phyloP scores from a whole-genome alignment of 1,284 basidiomycete genomes.

The Sutorius eximius region DNA sequence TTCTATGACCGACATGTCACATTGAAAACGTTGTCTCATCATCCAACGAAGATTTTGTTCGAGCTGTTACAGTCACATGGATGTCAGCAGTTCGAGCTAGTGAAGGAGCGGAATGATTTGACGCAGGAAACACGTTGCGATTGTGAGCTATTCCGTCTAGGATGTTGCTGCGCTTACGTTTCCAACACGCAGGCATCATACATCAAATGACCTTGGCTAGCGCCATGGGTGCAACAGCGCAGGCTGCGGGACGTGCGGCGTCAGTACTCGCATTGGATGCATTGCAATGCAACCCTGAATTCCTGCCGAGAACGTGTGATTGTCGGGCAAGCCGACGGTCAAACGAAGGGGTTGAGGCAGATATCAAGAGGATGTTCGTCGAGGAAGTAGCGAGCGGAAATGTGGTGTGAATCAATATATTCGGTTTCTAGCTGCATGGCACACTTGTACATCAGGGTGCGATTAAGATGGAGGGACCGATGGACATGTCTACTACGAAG shows the following conservation, averaged over 20 bases:
- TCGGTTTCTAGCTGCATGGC: neutral
- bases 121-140: slow-evolving; percentile 43
- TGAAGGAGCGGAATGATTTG: slow-evolving; percentile 44
- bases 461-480: neutral
- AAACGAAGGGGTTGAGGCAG: slow-evolving; percentile 44
- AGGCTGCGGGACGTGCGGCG: slow-evolving; percentile 56
- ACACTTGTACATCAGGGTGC: slow-evolving; percentile 11
- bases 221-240: slow-evolving; percentile 48
- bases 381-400: slow-evolving; percentile 35
- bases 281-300: slow-evolving; percentile 59
- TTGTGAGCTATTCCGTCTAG: slow-evolving; percentile 39
- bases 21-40: slow-evolving; percentile 65
- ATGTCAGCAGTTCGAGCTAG: slow-evolving; percentile 61
- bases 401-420: slow-evolving; percentile 11
- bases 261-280: slow-evolving; percentile 63
- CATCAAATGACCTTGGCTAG: slow-evolving; percentile 65
- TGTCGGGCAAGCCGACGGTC: slow-evolving; percentile 47
- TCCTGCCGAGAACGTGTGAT: slow-evolving; percentile 62
- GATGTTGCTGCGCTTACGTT: slow-evolving; percentile 13
- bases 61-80: slow-evolving; percentile 69
- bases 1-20: slow-evolving; percentile 74
- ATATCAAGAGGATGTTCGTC: slow-evolving; percentile 37
- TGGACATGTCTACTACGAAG: slow-evolving; percentile 9
- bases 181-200: slow-evolving; percentile 50
- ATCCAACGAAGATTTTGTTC: slow-evolving; percentile 72